Conservation (phyloP, 495 filamentous ascomycete genomes). For the Podospora anserina region DNA sequence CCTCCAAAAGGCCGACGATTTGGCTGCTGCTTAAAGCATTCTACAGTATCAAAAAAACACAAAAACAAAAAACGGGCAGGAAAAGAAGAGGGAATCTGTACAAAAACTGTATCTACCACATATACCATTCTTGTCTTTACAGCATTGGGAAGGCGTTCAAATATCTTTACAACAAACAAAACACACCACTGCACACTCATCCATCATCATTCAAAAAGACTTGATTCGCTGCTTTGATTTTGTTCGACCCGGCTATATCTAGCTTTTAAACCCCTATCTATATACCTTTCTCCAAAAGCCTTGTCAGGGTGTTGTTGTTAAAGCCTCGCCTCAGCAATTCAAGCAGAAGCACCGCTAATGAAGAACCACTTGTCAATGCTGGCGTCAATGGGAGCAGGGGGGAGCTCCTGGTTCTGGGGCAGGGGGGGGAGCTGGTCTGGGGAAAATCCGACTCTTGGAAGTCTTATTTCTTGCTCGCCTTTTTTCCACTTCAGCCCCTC, state of each 20-base stretch:
- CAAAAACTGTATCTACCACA: background rate
- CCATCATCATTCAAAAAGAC: background rate
- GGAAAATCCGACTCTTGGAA: too few relatives aligned
- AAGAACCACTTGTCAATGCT: conserved; percentile 99
- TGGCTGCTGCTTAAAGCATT: conserved; percentile 54
- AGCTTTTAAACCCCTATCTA: background rate
- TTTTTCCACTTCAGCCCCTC: too few relatives aligned
- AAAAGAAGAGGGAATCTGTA: background rate
- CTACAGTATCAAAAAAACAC: background rate
- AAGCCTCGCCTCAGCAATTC: conserved; percentile 27
- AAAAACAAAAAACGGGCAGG: background rate
- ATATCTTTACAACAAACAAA: conserved; percentile 2
- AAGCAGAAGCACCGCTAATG: conserved; percentile 95
- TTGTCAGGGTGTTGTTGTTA: background rate
- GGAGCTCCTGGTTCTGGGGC: conserved; percentile 69
- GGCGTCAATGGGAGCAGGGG: conserved; percentile 85
- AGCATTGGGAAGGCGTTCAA: conserved; percentile 22
- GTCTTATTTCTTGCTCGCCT: too few relatives aligned
- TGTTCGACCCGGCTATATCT: conserved; percentile 3
- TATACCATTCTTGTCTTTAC: conserved; percentile 4
- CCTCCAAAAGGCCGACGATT: conserved; percentile 75
- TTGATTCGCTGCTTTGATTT: background rate
- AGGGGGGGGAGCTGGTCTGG: conserved; percentile 64
- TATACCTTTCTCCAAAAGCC: background rate
- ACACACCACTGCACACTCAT: background rate